A percentile compares a stretch with the other conserved stretches of the same genome.
Evolutionary conservation across 129 eudicot species (phyloP).

Genomic region (Deinandra increscens): DNA sequence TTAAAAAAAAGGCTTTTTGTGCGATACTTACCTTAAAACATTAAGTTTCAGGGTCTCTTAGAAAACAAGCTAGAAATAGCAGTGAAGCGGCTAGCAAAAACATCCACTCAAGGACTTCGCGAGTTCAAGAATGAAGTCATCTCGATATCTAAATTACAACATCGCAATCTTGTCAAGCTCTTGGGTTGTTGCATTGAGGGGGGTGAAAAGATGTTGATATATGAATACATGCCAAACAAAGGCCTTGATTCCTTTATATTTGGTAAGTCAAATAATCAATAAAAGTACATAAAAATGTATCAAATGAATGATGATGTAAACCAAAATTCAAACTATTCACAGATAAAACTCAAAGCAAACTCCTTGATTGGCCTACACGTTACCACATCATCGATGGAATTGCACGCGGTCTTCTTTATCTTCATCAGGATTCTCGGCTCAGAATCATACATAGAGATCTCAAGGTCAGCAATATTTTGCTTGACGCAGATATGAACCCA

Average conservation of each 20-base stretch:
- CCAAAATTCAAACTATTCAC: background rate
- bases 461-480: slow-evolving; percentile 1
- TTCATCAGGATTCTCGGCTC: slow-evolving; percentile 7
- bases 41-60: slow-evolving; percentile 15
- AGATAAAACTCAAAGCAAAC: background rate
- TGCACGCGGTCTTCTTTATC: slow-evolving; percentile 6
- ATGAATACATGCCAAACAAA: slow-evolving; percentile 31
- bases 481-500: background rate
- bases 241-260: background rate
- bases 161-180: slow-evolving; percentile 24
- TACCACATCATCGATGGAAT: background rate
- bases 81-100: slow-evolving; percentile 24
- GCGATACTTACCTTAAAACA: background rate
- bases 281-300: background rate
- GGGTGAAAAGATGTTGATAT: slow-evolving; percentile 21
- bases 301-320: too few relatives aligned
- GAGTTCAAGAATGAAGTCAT: slow-evolving; percentile 34
- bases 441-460: slow-evolving; percentile 8
- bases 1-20: background rate
- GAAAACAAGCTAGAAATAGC: slow-evolving; percentile 22
- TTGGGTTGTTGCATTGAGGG: slow-evolving; percentile 27
- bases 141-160: slow-evolving; percentile 15
- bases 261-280: background rate
- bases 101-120: slow-evolving; percentile 22
- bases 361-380: background rate